Conservation (phyloP, 345 rosid species). For the Boechera divaricarpa region DNA sequence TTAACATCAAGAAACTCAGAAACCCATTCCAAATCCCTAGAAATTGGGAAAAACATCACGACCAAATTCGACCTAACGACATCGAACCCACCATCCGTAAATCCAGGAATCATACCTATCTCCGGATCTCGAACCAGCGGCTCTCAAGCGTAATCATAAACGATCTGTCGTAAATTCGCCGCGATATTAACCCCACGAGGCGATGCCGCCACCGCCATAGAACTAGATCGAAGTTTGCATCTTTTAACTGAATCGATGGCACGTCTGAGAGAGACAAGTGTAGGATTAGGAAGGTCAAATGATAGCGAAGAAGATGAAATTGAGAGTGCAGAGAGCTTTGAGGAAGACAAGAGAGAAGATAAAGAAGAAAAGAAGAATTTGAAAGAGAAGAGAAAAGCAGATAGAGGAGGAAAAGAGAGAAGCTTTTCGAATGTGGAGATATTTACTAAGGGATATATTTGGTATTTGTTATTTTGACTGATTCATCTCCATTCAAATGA, state of each 20-base stretch:
- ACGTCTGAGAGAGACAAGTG: slow-evolving; percentile 57
- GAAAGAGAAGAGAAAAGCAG: slow-evolving; percentile 72
- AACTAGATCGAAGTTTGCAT: background rate
- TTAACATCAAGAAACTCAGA: slow-evolving; percentile 60
- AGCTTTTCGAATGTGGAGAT: slow-evolving; percentile 60
- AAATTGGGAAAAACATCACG: slow-evolving; percentile 67
- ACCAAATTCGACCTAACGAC: slow-evolving; percentile 74
- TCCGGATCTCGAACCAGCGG: slow-evolving; percentile 49
- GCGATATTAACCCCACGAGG: slow-evolving; percentile 59
- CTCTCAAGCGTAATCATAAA: slow-evolving; percentile 89
- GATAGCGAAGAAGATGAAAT: slow-evolving; percentile 63
- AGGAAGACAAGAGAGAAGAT: slow-evolving; percentile 88
- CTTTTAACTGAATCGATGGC: slow-evolving; percentile 42
- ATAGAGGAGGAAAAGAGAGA: slow-evolving; percentile 62
- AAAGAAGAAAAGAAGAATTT: slow-evolving; percentile 88
- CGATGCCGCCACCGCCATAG: background rate
- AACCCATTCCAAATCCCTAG: slow-evolving; percentile 45
- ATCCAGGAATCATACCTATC: slow-evolving; percentile 46
- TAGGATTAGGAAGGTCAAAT: slow-evolving; percentile 61
- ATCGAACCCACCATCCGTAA: slow-evolving; percentile 33
- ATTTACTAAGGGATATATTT: too few relatives aligned
- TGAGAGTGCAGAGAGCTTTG: slow-evolving; percentile 64
- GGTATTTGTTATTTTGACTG: too few relatives aligned
- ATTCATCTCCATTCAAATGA: too few relatives aligned
- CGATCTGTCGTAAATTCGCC: slow-evolving; percentile 72